Base-by-base conservation (phyloP, 441 rosid genomes). In the Macaranga tanarius region DNA sequence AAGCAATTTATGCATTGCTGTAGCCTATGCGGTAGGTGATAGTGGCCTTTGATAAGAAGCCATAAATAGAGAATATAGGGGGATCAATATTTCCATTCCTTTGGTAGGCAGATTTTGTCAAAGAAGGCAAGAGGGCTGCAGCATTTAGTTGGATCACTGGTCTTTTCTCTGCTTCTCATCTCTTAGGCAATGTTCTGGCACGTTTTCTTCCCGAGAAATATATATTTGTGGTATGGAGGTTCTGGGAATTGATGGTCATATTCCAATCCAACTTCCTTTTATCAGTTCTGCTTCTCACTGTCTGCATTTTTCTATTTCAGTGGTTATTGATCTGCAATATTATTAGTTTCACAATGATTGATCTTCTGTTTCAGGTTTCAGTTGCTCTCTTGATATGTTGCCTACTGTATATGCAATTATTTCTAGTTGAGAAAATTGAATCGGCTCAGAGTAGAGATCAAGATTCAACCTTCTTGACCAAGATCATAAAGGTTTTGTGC, bases 131-230 rank as follows among this genome's bases (percentile, higher is more conserved):
- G 71, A 84, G 91, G 73, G 83, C 86, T 71, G 77, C 84, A 4
- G 83, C 77, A 25, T 85, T 87, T 80, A 84, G 89, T 81, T 87
- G 87, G 91, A 85, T 85, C 45, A 85, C 87, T 0, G 91, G 87
- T 19, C 80, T 85, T 31, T 83, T 82, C 45, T 87, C 91, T 26
- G 82, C 83, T 62, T 84, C 91, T 17, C 85, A 85, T 63, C 84
- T 87, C 67, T 10, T 85, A 10, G 91, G 87, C 19, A 85, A 87
- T 75, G 3, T 87, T 48, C 58, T 87, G 69, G 89, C 91, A 20
- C 83, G 80, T 13, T 81, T 85, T 75, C 87, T 87, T 31, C 89
- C 91, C 1, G 82, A 75, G 78, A 77, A 76, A 62, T 84, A 77
- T 77, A 84, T 84, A 25, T 85, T 87, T 65, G 63, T 12, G 79